Conservation (phyloP, 2,329 filamentous ascomycete species). For the Alternaria gaisen region DNA sequence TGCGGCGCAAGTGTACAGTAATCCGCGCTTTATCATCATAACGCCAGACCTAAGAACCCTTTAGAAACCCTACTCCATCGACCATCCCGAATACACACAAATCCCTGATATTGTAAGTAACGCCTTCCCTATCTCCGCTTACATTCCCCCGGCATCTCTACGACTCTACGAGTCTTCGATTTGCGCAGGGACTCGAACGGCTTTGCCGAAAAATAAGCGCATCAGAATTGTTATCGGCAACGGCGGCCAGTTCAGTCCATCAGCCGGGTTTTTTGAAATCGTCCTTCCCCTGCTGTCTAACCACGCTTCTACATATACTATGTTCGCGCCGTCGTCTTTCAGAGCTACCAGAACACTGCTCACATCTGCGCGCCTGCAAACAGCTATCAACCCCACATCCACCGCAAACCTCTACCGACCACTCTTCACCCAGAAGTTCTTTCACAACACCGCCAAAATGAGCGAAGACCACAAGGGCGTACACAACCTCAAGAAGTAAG, state of each 20-base stretch:
- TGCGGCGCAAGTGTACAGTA: constrained; percentile 23
- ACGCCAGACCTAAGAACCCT: constrained; percentile 19
- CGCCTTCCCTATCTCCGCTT: constrained; percentile 5
- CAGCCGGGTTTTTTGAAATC: constrained; percentile 48
- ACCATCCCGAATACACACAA: constrained; percentile 26
- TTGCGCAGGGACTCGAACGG: constrained; percentile 37
- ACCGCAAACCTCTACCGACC: constrained; percentile 45
- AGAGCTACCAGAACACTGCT: constrained; percentile 54
- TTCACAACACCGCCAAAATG: constrained; percentile 55
- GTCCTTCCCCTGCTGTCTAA: constrained; percentile 28
- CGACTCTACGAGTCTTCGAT: constrained; percentile 12
- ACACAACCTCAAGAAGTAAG: constrained; percentile 60
- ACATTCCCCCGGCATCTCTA: constrained; percentile 13
- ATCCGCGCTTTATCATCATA: constrained; percentile 37
- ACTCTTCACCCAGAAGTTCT: constrained; percentile 49
- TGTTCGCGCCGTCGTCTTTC: constrained; percentile 51
- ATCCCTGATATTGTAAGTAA: constrained; percentile 39
- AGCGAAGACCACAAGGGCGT: constrained; percentile 55
- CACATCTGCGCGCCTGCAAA: constrained; percentile 51
- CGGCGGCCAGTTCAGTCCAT: constrained; percentile 47
- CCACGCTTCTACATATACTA: constrained; percentile 45
- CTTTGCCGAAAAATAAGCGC: constrained; percentile 45
- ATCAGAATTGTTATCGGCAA: constrained; percentile 42
- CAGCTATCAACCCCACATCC: constrained; percentile 42
- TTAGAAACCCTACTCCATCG: constrained; percentile 13